Evolutionary conservation across 441 rosid species (phyloP).

Genomic region (Erodium trifolium): DNA sequence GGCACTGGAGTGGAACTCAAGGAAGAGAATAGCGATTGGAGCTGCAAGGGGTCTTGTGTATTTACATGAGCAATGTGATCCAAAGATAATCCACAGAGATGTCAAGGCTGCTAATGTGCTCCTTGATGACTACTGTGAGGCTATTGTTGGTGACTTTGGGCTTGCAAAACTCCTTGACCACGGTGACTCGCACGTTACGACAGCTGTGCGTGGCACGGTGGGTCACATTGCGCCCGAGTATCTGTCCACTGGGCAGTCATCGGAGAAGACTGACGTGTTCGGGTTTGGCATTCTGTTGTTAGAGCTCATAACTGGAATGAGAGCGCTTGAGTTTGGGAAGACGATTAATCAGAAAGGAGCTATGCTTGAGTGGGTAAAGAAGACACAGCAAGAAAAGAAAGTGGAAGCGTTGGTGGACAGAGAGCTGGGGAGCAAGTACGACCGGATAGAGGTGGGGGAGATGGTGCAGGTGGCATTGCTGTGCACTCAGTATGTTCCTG

Average conservation of each 20-base stretch:
- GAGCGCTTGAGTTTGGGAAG: conserved; percentile 79
- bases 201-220: conserved; percentile 89
- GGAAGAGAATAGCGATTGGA: conserved; percentile 52
- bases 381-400: conserved; percentile 73
- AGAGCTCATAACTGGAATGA: conserved; percentile 62
- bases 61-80: no score
- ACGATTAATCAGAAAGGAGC: conserved; percentile 74
- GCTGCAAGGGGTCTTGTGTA: no score
- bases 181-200: conserved; percentile 74
- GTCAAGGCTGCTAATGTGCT: conserved; percentile 86
- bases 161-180: conserved; percentile 84
- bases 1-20: conserved; percentile 69
- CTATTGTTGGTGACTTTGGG: conserved; percentile 95
- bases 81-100: no score
- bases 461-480: conserved; percentile 76
- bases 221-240: conserved; percentile 34
- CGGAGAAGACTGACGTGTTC: conserved; percentile 30
- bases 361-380: conserved; percentile 79
- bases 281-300: conserved; percentile 88
- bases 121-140: conserved; percentile 83
- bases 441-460: conserved; percentile 71
- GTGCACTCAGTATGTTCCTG: conserved; percentile 77
- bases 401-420: conserved; percentile 78
- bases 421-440: conserved; percentile 60
- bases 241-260: no score